A percentile compares a stretch with the other conserved stretches of the same genome.
Conservation (phyloP, 1,139 yeast genomes). For the Pichia sp. region DNA sequence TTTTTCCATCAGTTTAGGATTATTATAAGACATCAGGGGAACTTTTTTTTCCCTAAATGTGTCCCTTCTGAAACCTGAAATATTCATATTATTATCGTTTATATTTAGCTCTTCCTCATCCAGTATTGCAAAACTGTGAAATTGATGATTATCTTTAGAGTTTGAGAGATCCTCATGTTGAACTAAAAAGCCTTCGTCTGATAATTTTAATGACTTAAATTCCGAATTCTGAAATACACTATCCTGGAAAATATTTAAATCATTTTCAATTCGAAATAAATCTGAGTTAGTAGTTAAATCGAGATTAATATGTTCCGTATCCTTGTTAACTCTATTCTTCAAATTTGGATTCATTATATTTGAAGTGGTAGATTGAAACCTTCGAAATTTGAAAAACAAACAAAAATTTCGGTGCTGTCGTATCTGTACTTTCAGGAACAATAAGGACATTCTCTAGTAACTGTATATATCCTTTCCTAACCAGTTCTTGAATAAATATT, state of each 20-base stretch:
- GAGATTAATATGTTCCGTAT: not conserved
- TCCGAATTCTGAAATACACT: slow-evolving; percentile 4
- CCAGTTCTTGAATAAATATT: too few relatives aligned
- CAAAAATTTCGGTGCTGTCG: not conserved
- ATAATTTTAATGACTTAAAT: slow-evolving; percentile 7
- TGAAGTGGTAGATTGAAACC: not conserved
- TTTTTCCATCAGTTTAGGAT: not conserved
- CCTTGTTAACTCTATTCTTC: not conserved
- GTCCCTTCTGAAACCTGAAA: not conserved
- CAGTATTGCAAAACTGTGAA: not conserved
- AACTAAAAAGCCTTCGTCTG: slow-evolving; percentile 12
- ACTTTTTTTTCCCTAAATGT: not conserved
- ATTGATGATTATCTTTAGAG: not conserved
- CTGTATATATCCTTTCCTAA: not conserved
- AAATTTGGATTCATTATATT: not conserved
- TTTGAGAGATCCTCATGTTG: slow-evolving; percentile 3
- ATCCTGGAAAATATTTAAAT: not conserved
- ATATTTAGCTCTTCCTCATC: slow-evolving; percentile 11
- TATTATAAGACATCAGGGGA: not conserved
- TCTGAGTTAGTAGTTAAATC: not conserved
- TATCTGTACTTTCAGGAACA: not conserved
- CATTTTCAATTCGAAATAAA: not conserved
- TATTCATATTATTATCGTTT: not conserved
- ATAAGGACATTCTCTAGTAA: not conserved
- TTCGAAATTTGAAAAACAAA: not conserved